A percentile compares a stretch with the other conserved stretches of the same genome.
phyloP scores from a whole-genome alignment of 2,329 filamentous ascomycete genomes.

The Pestalotiopsis sp. region DNA sequence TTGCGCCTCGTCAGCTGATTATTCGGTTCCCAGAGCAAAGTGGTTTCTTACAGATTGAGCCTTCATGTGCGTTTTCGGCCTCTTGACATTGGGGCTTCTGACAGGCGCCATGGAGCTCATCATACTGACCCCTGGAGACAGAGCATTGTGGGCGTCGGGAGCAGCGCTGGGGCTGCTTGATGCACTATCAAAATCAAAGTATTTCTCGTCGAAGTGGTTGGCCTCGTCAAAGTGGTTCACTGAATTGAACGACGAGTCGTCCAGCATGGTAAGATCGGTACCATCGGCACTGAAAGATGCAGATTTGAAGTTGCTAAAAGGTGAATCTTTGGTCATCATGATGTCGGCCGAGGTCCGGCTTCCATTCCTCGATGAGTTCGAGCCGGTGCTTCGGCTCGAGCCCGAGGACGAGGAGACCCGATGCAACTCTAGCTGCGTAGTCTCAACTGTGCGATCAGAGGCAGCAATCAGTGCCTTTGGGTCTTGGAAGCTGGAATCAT shows the following conservation, averaged over 20 bases:
- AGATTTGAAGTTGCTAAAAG: conserved; percentile 12
- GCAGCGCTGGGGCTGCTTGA: conserved; percentile 56
- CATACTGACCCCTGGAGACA: conserved; percentile 18
- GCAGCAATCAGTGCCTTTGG: conserved; percentile 19
- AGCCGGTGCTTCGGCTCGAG: conserved; percentile 27
- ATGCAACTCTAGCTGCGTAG: conserved; percentile 21
- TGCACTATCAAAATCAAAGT: conserved; percentile 61
- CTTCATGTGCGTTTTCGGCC: conserved; percentile 27
- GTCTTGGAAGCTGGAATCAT: conserved; percentile 16
- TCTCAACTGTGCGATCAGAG: conserved; percentile 14
- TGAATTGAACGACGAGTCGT: conserved; percentile 21
- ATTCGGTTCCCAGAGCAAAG: neutral
- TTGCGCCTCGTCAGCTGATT: conserved; percentile 26
- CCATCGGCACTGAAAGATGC: conserved; percentile 14
- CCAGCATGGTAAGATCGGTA: conserved; percentile 20
- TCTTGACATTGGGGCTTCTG: conserved; percentile 26
- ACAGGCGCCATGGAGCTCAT: conserved; percentile 16
- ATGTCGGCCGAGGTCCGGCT: conserved; percentile 29
- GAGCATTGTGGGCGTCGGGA: conserved; percentile 12
- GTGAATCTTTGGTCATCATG: conserved; percentile 23
- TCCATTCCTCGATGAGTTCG: conserved; percentile 26
- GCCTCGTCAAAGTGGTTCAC: conserved; percentile 19
- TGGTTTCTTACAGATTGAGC: conserved; percentile 26
- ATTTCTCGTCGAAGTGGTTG: conserved; percentile 39
- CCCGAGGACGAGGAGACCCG: conserved; percentile 32